phyloP scores from a whole-genome alignment of 2,329 filamentous ascomycete species.

The Colletotrichum musicola region DNA sequence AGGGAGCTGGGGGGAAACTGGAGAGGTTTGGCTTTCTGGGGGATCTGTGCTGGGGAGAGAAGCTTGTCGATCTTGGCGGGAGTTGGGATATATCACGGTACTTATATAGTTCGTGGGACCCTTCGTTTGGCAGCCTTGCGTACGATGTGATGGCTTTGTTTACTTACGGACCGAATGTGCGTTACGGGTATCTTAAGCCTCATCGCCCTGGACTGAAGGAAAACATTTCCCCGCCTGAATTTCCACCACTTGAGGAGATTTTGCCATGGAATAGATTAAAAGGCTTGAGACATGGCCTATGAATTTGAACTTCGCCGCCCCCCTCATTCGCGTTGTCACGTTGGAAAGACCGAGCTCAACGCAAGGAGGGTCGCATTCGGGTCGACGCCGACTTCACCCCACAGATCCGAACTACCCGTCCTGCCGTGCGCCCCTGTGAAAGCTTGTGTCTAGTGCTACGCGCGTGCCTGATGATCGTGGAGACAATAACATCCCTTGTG shows the following conservation, averaged over 20 bases:
- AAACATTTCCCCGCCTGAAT: not conserved
- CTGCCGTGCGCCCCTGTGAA: too few species aligned
- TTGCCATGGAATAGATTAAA: not conserved
- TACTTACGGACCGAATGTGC: not conserved
- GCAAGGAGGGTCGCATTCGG: not conserved
- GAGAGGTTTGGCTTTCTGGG: slow-evolving; percentile 12
- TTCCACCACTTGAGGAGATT: slow-evolving; percentile 18
- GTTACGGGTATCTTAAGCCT: not conserved
- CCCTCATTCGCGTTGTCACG: not conserved
- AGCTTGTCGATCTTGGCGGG: slow-evolving; percentile 17
- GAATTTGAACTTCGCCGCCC: not conserved
- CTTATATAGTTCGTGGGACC: slow-evolving; percentile 9
- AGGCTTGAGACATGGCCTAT: not conserved
- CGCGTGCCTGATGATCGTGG: not conserved
- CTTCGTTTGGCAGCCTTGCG: fast-evolving
- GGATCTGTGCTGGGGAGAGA: not conserved
- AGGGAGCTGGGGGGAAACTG: not conserved
- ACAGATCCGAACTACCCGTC: slow-evolving; percentile 9
- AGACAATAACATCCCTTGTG: slow-evolving; percentile 1
- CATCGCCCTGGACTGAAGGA: slow-evolving; percentile 10
- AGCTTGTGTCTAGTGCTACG: slow-evolving; percentile 7
- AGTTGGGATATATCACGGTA: not conserved
- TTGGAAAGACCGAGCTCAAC: not conserved
- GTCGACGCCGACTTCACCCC: slow-evolving; percentile 12
- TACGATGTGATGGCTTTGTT: not conserved